phyloP scores from a whole-genome alignment of 2,329 filamentous ascomycete genomes.

The Venturiaceae sp. region DNA sequence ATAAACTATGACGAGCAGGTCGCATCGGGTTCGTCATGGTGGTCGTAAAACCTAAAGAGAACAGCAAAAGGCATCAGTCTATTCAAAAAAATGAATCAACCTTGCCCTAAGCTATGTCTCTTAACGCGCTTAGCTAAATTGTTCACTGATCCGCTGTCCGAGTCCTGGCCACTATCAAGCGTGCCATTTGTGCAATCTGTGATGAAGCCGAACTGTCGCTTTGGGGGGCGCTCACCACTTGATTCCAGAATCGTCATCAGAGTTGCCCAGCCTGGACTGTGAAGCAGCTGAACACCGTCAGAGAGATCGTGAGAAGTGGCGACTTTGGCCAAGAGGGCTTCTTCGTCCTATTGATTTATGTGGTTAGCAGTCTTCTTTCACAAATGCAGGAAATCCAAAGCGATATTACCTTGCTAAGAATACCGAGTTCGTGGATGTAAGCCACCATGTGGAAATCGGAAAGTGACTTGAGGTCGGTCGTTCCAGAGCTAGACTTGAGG shows the following conservation, averaged over 20 bases:
- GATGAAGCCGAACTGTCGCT: conserved; percentile 39
- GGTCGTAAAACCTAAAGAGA: not conserved
- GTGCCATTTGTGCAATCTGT: conserved; percentile 24
- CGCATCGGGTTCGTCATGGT: not conserved
- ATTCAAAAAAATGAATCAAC: conserved; percentile 2
- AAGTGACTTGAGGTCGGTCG: conserved; percentile 56
- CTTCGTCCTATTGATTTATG: conserved; percentile 61
- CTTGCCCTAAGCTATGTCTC: conserved; percentile 43
- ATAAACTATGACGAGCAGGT: not conserved
- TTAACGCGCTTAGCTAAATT: conserved; percentile 57
- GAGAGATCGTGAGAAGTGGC: conserved; percentile 72
- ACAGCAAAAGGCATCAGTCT: conserved; percentile 1
- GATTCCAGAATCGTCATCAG: conserved; percentile 87
- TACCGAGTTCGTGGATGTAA: conserved; percentile 70
- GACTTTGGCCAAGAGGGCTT: conserved; percentile 73
- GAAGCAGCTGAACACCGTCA: conserved; percentile 73
- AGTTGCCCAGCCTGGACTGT: conserved; percentile 87
- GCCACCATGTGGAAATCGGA: conserved; percentile 94
- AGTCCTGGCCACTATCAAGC: conserved; percentile 18
- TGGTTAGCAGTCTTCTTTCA: conserved; percentile 9
- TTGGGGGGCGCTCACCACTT: conserved; percentile 92
- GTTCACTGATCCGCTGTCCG: conserved; percentile 36
- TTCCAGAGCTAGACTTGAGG: conserved; percentile 53
- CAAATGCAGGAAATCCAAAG: not conserved
- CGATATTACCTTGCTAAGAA: conserved; percentile 66